Evolutionary conservation across 2,329 filamentous ascomycete species (phyloP).

Genomic region (Xylariomycetidae sp.): DNA sequence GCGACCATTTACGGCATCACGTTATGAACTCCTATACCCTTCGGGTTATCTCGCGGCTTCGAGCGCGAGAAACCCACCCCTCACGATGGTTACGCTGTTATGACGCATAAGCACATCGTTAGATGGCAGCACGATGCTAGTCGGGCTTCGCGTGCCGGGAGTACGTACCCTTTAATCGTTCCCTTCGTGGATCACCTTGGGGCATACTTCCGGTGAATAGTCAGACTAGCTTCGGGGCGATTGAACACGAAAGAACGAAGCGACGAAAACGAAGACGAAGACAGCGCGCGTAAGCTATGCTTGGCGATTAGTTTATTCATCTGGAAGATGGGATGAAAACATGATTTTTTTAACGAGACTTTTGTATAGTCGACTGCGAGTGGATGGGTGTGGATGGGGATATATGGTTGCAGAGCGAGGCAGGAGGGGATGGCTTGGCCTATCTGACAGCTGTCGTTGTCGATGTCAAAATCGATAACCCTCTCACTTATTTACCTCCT

Average conservation of each 20-base stretch:
- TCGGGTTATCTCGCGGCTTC: conserved; percentile 21
- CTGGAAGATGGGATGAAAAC: too few relatives aligned
- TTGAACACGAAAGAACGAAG: conserved; percentile 27
- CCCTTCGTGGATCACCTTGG: conserved; percentile 14
- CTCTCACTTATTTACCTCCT: too few relatives aligned
- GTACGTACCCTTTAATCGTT: conserved; percentile 21
- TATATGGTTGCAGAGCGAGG: too few relatives aligned
- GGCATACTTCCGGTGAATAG: conserved; percentile 13
- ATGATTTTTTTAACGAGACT: too few relatives aligned
- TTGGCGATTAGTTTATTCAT: too few relatives aligned
- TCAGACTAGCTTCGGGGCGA: conserved; percentile 17
- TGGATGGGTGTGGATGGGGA: too few relatives aligned
- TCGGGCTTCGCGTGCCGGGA: conserved; percentile 15
- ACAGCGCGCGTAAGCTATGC: too few relatives aligned
- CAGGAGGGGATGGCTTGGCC: too few relatives aligned
- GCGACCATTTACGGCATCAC: conserved; percentile 33
- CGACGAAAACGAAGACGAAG: conserved; percentile 24
- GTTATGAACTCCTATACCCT: conserved; percentile 30
- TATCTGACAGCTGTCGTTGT: too few relatives aligned
- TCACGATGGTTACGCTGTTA: conserved; percentile 34
- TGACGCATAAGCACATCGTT: conserved; percentile 31
- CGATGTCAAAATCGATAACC: too few relatives aligned
- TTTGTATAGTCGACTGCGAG: too few relatives aligned
- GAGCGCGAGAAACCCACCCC: conserved; percentile 19
- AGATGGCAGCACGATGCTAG: conserved; percentile 26